phyloP scores from a whole-genome alignment of 2,329 filamentous ascomycete genomes.

The Gyromitra esculenta region DNA sequence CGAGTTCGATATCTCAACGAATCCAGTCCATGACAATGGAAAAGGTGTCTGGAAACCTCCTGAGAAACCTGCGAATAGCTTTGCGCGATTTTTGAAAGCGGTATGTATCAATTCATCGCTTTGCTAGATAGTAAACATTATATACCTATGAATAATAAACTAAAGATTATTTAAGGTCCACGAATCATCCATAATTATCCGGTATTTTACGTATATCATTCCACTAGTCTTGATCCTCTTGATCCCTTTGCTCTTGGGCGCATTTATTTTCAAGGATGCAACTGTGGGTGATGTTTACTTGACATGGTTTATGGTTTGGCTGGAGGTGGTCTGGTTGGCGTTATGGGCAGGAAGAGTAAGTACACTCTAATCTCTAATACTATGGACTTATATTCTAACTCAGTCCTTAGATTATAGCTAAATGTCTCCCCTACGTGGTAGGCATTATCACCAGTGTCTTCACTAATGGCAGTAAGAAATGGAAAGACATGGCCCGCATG shows the following conservation, averaged over 20 bases:
- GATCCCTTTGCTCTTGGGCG: slow-evolving; percentile 74
- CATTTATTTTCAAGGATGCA: slow-evolving; percentile 68
- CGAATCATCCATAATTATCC: slow-evolving; percentile 71
- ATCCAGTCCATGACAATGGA: slow-evolving; percentile 70
- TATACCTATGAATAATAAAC: slow-evolving; percentile 9
- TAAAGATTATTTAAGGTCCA: slow-evolving; percentile 63
- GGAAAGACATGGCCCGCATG: slow-evolving; percentile 85
- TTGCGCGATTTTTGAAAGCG: slow-evolving; percentile 72
- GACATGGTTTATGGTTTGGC: slow-evolving; percentile 94
- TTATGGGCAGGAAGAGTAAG: slow-evolving; percentile 75
- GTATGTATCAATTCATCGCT: slow-evolving; percentile 33
- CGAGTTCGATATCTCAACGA: slow-evolving; percentile 71
- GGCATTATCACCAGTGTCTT: slow-evolving; percentile 75
- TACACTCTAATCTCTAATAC: slow-evolving; percentile 35
- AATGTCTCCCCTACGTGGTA: slow-evolving; percentile 71
- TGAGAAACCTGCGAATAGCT: slow-evolving; percentile 69
- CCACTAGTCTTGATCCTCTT: slow-evolving; percentile 73
- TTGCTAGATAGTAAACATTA: slow-evolving; percentile 13
- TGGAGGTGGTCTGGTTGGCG: slow-evolving; percentile 91
- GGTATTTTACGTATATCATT: slow-evolving; percentile 77
- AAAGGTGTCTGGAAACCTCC: slow-evolving; percentile 70
- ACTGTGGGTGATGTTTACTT: slow-evolving; percentile 79
- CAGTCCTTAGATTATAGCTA: slow-evolving; percentile 67
- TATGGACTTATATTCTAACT: neutral
- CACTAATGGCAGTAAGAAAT: slow-evolving; percentile 90